These are phyloP conservation scores for Phlebiopsis gigantea DNA, from an alignment of 768 basidiomycete genomes.

Conservation along the genomic window DNA sequence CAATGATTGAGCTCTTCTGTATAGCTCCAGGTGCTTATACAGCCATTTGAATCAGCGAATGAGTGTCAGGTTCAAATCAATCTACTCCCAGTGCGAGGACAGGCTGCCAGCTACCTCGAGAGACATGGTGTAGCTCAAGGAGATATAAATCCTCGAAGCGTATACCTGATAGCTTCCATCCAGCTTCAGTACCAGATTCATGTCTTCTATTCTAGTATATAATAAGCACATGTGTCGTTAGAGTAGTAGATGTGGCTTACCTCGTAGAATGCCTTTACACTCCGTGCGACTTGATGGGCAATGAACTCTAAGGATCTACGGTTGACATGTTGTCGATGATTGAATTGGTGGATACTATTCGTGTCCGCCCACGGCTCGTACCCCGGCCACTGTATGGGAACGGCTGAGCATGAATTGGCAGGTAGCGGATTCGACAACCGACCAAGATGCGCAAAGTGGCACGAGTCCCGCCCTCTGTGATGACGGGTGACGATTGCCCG, in stretches of 20 bases:
- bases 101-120: constrained; percentile 9
- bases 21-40: too few species aligned
- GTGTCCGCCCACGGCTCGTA: not conserved
- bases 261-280: not conserved
- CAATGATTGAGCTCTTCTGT: too few species aligned
- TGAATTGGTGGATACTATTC: not conserved
- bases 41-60: too few species aligned
- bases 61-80: too few species aligned
- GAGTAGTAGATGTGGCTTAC: too few species aligned
- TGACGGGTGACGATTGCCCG: not conserved
- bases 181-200: not conserved
- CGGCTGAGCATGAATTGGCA: not conserved
- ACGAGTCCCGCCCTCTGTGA: not conserved
- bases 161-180: not conserved
- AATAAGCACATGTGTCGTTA: too few species aligned
- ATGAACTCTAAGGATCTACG: not conserved
- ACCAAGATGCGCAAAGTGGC: not conserved
- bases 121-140: constrained; percentile 1
- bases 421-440: not conserved
- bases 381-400: not conserved
- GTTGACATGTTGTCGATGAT: not conserved
- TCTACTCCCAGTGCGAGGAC: not conserved
- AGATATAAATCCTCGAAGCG: not conserved
- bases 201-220: not conserved
- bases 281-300: not conserved